Base-by-base conservation (phyloP, 2,329 filamentous ascomycete genomes). In the Ophiostoma fasciatum region DNA sequence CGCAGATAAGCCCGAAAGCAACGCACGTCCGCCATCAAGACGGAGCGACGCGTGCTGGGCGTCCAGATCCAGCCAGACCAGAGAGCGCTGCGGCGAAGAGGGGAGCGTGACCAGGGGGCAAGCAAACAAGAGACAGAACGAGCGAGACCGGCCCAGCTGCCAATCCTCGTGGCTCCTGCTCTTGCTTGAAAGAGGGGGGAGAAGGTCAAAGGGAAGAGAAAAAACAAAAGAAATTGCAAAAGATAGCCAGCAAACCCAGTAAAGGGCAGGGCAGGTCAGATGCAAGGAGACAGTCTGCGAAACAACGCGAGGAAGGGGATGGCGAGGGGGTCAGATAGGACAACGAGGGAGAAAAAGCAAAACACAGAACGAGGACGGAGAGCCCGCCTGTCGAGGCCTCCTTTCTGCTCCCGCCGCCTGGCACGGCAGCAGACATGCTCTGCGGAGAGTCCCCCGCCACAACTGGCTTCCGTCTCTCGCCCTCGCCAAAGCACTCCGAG, bases 151-250 rank as follows among this genome's bases (percentile, higher is more conserved):
- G 27, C 33, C 31, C 31, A 33, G 31, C 17, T 19, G 36, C 13
- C 4, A 12, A 30, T 26, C 36, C 36, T 30, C 36, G 14, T 34
- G 36, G 36, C 31, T 33, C 36, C 34, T 28, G 21, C 26, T 39
- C 25, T 36, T 28, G 20, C 15, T 26, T 17, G 25, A 29, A 26
- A 29, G 26, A 33, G 20, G 18, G 22, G 27, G 28, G 18, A 31
- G 15, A 28, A 12, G 15, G 27, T 6, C 4, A 14, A 20, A 33
- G 11, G 12, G 20, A 19, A 15, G 14, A 25, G 18, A 18, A 25
- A 37, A 14, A 21, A 39, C 27, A 40, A 33, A 32, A 28, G 25
- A 40, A 31, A 33, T 23, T 9, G n/a, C 14, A 30, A 26, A 21
- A 33, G 26, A 19, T n/a, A 26, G 28, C 25, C 21, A 23, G 28